phyloP scores from a whole-genome alignment of 305 asterid species.

The Fraxinus sp. region DNA sequence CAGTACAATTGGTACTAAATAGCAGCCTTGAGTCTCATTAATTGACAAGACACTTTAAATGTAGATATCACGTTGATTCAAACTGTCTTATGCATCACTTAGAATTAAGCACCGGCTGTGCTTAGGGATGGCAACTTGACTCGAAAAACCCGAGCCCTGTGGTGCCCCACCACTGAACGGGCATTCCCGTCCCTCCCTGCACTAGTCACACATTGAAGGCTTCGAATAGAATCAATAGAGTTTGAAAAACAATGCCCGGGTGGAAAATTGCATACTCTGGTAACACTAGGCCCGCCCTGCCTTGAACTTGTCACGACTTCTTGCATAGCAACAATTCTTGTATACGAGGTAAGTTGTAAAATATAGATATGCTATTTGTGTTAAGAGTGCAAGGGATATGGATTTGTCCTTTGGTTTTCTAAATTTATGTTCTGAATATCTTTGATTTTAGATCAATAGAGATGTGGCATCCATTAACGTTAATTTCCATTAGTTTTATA shows the following conservation, averaged over 20 bases:
- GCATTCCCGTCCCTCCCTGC: too few relatives aligned
- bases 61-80: too few relatives aligned
- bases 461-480: not conserved
- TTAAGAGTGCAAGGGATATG: not conserved
- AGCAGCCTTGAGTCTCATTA: too few relatives aligned
- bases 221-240: conserved; percentile 43
- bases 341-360: conserved; percentile 63
- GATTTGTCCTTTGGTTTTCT: not conserved
- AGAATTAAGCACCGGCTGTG: too few relatives aligned
- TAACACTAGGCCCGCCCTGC: conserved; percentile 75
- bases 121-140: too few relatives aligned
- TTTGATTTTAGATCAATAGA: too few relatives aligned
- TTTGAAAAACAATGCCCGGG: conserved; percentile 67
- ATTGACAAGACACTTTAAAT: too few relatives aligned
- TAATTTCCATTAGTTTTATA: not conserved
- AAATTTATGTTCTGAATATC: not conserved
- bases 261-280: conserved; percentile 96
- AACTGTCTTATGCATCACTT: too few relatives aligned
- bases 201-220: not conserved
- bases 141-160: too few relatives aligned
- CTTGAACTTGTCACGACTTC: conserved; percentile 71
- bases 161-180: too few relatives aligned
- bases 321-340: conserved; percentile 73
- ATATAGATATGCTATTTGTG: not conserved
- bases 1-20: too few relatives aligned